Evolutionary conservation across 2,329 filamentous ascomycete species (phyloP), one percentile per base, ranked within the genome.

Genomic region (Phaeosphaeria sp.): DNA sequence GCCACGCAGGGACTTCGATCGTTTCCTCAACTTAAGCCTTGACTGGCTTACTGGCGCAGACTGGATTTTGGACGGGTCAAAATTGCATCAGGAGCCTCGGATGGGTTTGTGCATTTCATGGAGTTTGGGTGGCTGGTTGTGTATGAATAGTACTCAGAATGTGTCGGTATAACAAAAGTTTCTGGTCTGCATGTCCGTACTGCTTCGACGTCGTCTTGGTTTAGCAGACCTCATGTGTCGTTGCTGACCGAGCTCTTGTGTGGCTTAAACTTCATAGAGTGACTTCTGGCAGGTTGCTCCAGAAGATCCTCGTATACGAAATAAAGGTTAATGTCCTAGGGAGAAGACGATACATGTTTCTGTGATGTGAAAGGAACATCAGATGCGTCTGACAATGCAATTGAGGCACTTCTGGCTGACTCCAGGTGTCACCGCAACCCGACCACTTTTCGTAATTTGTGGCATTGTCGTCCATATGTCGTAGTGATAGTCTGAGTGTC

Each of bases 61-160:
- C 13, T 36, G 30, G 13, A 36, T 7, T 13, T 36, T 15, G 30
- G 30, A 11, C 30, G 30, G 30, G 30, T 36, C 13, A 15, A 15
- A 36, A 52, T 46, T 56, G 53, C 54, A 56, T 63, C 57, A 64
- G 66, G 58, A 63, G 63, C 55, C 57, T 50, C 48, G 55, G 58
- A 52, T 54, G 47, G 55, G 18, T 53, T 52, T 63, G 54, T 64
- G 65, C 65, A 71, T 70, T 62, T 64, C n/a, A 56, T 55, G 65
- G 60, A 49, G 48, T 46, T 50, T 47, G 21, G 18, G 15, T 43
- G 39, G 13, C 13, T 36, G 25, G 30, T 36, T 13, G 9, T 36
- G 30, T 36, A 36, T 36, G 6, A 3, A 10, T 27, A 22, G 17
- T 20, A 21, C 15, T 25, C 21, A 36, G 30, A 36, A 11, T 36